Percentiles rank a stretch among this genome's conserved stretches.
Evolutionary conservation across 2,329 filamentous ascomycete species (phyloP).

Genomic region (Alternaria novae-zelandiae): DNA sequence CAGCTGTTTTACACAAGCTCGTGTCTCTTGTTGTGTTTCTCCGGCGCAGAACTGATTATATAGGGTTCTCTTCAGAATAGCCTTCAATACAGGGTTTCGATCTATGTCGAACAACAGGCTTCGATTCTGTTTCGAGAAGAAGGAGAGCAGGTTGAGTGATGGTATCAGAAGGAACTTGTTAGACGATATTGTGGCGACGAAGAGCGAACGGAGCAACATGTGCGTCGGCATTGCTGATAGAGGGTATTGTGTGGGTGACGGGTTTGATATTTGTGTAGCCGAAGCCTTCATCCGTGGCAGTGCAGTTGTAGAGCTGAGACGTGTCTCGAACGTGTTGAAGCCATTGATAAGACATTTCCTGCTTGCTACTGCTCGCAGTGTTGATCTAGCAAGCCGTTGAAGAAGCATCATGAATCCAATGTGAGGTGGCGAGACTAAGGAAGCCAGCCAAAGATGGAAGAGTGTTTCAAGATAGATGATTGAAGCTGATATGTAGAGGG

Average conservation of each 20-base stretch:
- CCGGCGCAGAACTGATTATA: constrained; percentile 93
- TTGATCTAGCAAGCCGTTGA: constrained; percentile 1
- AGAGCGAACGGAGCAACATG: constrained; percentile 40
- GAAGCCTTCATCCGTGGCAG: constrained; percentile 13
- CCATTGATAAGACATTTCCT: background rate
- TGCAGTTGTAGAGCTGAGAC: constrained; percentile 20
- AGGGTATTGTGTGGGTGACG: constrained; percentile 18
- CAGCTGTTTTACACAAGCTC: constrained; percentile 63
- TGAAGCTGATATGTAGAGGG: background rate
- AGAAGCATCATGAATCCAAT: constrained; percentile 14
- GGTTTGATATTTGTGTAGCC: constrained; percentile 10
- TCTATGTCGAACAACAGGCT: constrained; percentile 65
- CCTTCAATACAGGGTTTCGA: constrained; percentile 73
- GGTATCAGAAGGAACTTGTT: constrained; percentile 51
- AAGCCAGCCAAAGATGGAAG: background rate
- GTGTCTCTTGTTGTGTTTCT: constrained; percentile 72
- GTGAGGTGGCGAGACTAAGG: background rate
- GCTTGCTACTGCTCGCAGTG: constrained; percentile 1
- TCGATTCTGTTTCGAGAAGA: constrained; percentile 49
- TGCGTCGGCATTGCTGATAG: constrained; percentile 34
- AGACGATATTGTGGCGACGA: constrained; percentile 57
- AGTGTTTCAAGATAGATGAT: background rate
- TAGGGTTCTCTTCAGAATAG: constrained; percentile 77
- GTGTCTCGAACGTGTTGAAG: constrained; percentile 11
- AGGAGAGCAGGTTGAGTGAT: constrained; percentile 47